Percentiles rank a stretch among this genome's conserved stretches.
phyloP scores from a whole-genome alignment of 2,329 filamentous ascomycete genomes.

The Alternaria burnsii region DNA sequence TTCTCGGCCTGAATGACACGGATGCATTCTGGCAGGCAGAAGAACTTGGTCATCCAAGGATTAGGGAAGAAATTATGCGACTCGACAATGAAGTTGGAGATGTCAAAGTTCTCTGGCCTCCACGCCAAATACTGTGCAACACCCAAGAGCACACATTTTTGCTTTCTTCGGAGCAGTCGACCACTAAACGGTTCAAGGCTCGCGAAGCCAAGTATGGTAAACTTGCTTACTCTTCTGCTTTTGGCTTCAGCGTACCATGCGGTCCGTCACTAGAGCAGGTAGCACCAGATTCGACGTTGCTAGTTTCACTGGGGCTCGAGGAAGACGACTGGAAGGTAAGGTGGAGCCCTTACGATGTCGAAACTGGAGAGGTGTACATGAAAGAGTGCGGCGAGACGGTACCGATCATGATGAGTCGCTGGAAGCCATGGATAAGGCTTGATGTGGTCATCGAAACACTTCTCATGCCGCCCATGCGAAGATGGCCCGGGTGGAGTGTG shows the following conservation, averaged over 20 bases:
- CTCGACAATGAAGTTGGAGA: neutral
- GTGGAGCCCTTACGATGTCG: slow-evolving; percentile 49
- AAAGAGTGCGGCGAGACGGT: slow-evolving; percentile 17
- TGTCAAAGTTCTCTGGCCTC: slow-evolving; percentile 30
- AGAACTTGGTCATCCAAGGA: slow-evolving; percentile 36
- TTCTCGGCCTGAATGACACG: slow-evolving; percentile 46
- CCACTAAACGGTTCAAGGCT: slow-evolving; percentile 47
- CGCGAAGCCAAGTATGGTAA: slow-evolving; percentile 49
- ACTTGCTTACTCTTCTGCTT: slow-evolving; percentile 46
- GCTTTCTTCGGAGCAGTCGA: slow-evolving; percentile 44
- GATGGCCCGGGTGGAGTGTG: slow-evolving; percentile 44
- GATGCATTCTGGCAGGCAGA: slow-evolving; percentile 58
- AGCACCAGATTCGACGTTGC: slow-evolving; percentile 52
- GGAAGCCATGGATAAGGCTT: slow-evolving; percentile 43
- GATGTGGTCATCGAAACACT: slow-evolving; percentile 32
- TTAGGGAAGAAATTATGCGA: slow-evolving; percentile 39
- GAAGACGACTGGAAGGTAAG: slow-evolving; percentile 52
- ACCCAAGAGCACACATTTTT: slow-evolving; percentile 41
- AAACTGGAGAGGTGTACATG: slow-evolving; percentile 3
- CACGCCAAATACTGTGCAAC: slow-evolving; percentile 59
- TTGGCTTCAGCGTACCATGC: slow-evolving; percentile 51
- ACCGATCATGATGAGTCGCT: slow-evolving; percentile 26
- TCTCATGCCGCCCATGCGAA: slow-evolving; percentile 32
- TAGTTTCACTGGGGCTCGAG: slow-evolving; percentile 32
- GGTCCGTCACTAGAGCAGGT: slow-evolving; percentile 50